These are phyloP conservation scores for Xylariomycetidae sp. DNA, from an alignment of 2,329 filamentous ascomycete genomes.

Conservation along the genomic window DNA sequence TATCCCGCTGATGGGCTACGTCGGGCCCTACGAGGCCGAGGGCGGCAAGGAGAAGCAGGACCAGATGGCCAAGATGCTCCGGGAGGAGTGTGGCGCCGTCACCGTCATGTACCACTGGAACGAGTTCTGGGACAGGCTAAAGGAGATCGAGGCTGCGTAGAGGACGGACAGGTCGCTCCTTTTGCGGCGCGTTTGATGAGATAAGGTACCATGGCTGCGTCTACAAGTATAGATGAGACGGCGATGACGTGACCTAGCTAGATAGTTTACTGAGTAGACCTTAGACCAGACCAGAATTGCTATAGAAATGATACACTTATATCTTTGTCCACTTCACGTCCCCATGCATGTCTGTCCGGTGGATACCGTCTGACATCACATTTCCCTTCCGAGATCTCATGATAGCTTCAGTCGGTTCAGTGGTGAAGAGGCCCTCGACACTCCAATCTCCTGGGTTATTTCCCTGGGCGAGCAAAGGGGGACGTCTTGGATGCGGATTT, in stretches of 20 bases:
- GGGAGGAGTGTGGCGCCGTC: slow-evolving; percentile 51
- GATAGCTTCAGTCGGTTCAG: too few species aligned
- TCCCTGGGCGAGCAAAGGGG: too few species aligned
- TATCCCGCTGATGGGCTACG: slow-evolving; percentile 79
- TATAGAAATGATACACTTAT: background rate
- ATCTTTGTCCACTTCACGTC: background rate
- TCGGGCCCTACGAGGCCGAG: slow-evolving; percentile 62
- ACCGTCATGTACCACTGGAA: slow-evolving; percentile 57
- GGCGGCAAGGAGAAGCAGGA: slow-evolving; percentile 47
- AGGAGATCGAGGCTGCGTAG: slow-evolving; percentile 35
- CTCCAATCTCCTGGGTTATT: too few species aligned
- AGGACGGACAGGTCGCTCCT: background rate
- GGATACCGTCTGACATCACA: too few species aligned
- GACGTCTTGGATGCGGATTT: too few species aligned
- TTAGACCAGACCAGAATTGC: too few species aligned
- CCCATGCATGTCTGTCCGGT: background rate
- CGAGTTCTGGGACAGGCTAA: slow-evolving; percentile 44
- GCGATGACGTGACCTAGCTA: background rate
- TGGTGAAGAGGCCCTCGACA: too few species aligned
- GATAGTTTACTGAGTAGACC: background rate
- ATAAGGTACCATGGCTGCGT: background rate
- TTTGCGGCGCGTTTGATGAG: background rate
- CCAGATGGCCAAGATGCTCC: slow-evolving; percentile 58
- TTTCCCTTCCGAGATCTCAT: too few species aligned
- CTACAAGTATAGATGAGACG: background rate